These are phyloP conservation scores for Sporormia fimetaria DNA, from an alignment of 495 filamentous ascomycete species.

Conservation along the genomic window DNA sequence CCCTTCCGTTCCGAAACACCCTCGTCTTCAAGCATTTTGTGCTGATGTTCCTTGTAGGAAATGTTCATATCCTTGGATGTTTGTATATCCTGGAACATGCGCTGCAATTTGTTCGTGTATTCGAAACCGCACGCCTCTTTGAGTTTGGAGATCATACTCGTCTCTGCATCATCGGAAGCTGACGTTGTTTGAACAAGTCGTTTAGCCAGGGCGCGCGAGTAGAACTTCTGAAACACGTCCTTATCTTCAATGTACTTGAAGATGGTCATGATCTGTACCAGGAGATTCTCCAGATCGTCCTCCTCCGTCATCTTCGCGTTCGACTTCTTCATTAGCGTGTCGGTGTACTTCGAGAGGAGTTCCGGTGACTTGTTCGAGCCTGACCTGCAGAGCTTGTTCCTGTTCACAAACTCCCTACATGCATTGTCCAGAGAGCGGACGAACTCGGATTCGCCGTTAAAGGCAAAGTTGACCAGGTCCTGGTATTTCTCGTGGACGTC, in stretches of 20 bases:
- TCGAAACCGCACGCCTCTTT: constrained; percentile 98
- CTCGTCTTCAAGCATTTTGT: constrained; percentile 46
- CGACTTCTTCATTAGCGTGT: constrained; percentile 81
- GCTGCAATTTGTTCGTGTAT: constrained; percentile 97
- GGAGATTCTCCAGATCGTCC: constrained; percentile 76
- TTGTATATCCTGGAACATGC: constrained; percentile 99
- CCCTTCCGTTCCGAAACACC: constrained; percentile 49
- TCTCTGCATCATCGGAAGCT: constrained; percentile 93
- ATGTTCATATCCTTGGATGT: constrained; percentile 94
- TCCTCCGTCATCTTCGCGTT: constrained; percentile 79
- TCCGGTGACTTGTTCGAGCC: constrained; percentile 89
- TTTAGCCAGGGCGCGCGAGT: constrained; percentile 91
- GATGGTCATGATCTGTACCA: constrained; percentile 96
- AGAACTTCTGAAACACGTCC: constrained; percentile 99
- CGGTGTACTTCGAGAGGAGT: constrained; percentile 90
- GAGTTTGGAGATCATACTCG: constrained; percentile 97
- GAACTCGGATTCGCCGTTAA: constrained; percentile 92
- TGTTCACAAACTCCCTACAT: constrained; percentile 94
- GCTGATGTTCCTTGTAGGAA: constrained; percentile 62
- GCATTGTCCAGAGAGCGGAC: constrained; percentile 94
- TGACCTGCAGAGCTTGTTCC: constrained; percentile 86
- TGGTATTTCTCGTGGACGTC: constrained; percentile 92
- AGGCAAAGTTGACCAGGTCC: constrained; percentile 79
- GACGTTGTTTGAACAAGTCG: constrained; percentile 89
- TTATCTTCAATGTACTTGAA: constrained; percentile 99